Evolutionary conservation across 768 basidiomycete genomes (phyloP).

Genomic region (Lepiota venenata): DNA sequence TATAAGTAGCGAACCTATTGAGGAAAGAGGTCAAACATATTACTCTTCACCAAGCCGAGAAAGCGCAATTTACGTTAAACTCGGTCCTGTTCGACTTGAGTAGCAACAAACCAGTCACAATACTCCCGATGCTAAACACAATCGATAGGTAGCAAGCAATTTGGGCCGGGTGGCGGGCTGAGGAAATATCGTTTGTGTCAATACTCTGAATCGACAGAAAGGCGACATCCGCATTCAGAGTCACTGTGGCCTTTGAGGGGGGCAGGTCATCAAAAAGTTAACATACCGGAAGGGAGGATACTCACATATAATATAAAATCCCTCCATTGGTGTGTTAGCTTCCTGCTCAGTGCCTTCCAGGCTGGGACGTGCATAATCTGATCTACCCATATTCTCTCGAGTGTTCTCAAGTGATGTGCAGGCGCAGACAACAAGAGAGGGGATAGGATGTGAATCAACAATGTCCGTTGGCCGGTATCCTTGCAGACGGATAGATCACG

Average conservation of each 20-base stretch:
- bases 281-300: neutral
- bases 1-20: neutral
- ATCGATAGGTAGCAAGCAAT: slow-evolving; percentile 45
- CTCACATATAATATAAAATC: slow-evolving; percentile 38
- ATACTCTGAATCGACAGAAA: slow-evolving; percentile 49
- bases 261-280: neutral
- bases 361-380: slow-evolving; percentile 20
- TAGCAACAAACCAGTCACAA: slow-evolving; percentile 40
- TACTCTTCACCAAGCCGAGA: neutral
- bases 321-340: slow-evolving; percentile 23
- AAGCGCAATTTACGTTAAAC: neutral
- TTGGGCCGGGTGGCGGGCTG: slow-evolving; percentile 30
- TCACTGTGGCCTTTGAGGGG: slow-evolving; percentile 42
- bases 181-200: slow-evolving; percentile 16
- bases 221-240: slow-evolving; percentile 54
- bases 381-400: slow-evolving; percentile 51
- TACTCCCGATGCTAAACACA: slow-evolving; percentile 39
- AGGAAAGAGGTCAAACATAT: no score
- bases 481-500: slow-evolving; percentile 40
- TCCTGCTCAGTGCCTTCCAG: slow-evolving; percentile 16
- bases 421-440: slow-evolving; percentile 44
- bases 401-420: slow-evolving; percentile 31
- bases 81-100: slow-evolving; percentile 14
- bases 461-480: slow-evolving; percentile 25
- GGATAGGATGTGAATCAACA: slow-evolving; percentile 29